phyloP scores from a whole-genome alignment of 495 filamentous ascomycete species.

The Trichoderma asperelloides region DNA sequence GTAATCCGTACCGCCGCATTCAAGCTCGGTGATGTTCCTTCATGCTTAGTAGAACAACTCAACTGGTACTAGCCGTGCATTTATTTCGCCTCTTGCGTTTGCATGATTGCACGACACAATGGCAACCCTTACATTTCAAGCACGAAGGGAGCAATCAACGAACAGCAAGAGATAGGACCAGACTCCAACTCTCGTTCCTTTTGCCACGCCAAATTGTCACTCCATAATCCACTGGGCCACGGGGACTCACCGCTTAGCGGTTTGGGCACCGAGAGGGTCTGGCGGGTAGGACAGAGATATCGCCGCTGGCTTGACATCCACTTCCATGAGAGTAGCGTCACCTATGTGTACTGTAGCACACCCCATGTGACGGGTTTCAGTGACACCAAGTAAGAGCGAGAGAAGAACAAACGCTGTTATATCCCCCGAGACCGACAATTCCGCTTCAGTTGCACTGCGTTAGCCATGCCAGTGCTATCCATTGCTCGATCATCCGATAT shows the following conservation, averaged over 20 bases:
- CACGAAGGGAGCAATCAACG: neutral
- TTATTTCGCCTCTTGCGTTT: neutral
- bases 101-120: neutral
- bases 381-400: neutral
- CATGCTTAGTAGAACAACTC: neutral
- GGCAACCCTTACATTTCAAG: neutral
- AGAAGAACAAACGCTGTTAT: neutral
- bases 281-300: neutral
- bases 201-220: neutral
- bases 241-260: neutral
- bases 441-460: neutral
- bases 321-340: neutral
- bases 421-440: neutral
- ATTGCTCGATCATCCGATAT: too few relatives aligned
- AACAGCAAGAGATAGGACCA: neutral
- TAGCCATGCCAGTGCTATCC: too few relatives aligned
- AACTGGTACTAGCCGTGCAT: neutral
- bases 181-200: neutral
- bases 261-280: neutral
- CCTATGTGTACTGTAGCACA: neutral
- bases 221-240: neutral
- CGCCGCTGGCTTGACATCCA: neutral
- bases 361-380: neutral
- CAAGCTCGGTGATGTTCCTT: neutral
- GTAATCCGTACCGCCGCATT: neutral